Evolutionary conservation across 2,329 filamentous ascomycete species (phyloP).

Genomic region (Aspergillus tubingensis): DNA sequence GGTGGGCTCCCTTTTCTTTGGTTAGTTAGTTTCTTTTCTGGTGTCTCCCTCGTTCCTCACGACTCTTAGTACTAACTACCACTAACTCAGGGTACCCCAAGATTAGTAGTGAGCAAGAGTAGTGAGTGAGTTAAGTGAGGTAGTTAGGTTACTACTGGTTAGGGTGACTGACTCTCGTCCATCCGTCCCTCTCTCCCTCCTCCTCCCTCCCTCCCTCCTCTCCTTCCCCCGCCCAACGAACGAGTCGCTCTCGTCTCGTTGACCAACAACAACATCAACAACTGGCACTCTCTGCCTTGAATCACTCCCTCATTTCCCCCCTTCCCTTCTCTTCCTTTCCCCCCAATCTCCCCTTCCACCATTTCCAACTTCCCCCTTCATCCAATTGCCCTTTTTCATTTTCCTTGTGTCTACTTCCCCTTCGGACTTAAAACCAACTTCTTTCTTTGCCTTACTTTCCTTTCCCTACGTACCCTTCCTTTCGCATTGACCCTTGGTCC

Average conservation of each 20-base stretch:
- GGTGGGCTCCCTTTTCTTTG: background rate
- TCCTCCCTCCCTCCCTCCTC: slow-evolving; percentile 30
- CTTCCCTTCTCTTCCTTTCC: slow-evolving; percentile 5
- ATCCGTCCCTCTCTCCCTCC: slow-evolving; percentile 24
- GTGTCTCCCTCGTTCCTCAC: background rate
- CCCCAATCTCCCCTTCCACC: slow-evolving; percentile 20
- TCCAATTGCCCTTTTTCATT: slow-evolving; percentile 9
- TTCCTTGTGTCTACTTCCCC: slow-evolving; percentile 20
- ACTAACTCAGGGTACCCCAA: too few relatives aligned
- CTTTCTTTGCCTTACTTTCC: slow-evolving; percentile 15
- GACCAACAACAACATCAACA: slow-evolving; percentile 35
- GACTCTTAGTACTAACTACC: background rate
- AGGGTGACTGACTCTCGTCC: slow-evolving; percentile 14
- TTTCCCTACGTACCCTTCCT: slow-evolving; percentile 12
- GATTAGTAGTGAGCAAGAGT: too few relatives aligned
- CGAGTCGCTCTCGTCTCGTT: slow-evolving; percentile 41
- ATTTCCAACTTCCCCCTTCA: slow-evolving; percentile 24
- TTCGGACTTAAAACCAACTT: slow-evolving; percentile 12
- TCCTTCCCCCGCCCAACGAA: slow-evolving; percentile 38
- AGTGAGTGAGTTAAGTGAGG: too few relatives aligned
- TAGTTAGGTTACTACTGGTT: too few relatives aligned
- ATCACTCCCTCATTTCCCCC: slow-evolving; percentile 17
- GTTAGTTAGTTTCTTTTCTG: background rate
- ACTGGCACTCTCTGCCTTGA: slow-evolving; percentile 35
- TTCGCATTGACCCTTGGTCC: background rate